Evolutionary conservation across 805 yeast genomes (phyloP), one percentile per base, ranked within the genome.

Genomic region (Blastobotrys peoriensis): DNA sequence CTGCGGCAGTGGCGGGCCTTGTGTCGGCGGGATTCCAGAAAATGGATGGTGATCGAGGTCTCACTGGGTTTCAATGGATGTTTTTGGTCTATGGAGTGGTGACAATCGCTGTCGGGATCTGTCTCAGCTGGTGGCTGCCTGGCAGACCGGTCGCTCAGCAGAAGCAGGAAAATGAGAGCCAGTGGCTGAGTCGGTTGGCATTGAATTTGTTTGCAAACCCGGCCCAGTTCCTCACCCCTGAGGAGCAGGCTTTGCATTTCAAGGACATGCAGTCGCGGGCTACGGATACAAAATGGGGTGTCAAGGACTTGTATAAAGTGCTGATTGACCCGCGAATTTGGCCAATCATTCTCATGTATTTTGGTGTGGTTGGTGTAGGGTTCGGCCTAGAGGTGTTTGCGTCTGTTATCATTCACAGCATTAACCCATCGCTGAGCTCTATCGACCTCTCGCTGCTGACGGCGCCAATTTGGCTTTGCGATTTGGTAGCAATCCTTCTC

Each of bases 311-410:
- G 23, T 55, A 63, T 35, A 61, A 59, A 5, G 74, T 86, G 34
- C 52, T 84, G 18, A 55, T 69, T 25, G 95, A 87, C 59, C 57
- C 73, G 37, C 71, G 93, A 51, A 69, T 82, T 35, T 86, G 89
- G 89, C 93, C 95, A 1, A 63, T 87, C 47, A 69, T 85, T 37
- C 69, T 86, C 65, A 86, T 86, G 95, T 86, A 86, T 65, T 87
- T 86, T 60, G 96, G 95, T 16, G 95, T 84, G 17, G 95, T 86
- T 20, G 96, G 95, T 38, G 78, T 86, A n/a, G 96, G 96, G 1
- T 81, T 74, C 57, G 96, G 95, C 25, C 67, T 86, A 40, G 88
- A 88, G 25, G 91, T 82, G 17, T 86, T 83, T 63, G 95, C 89
- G 3, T 81, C 95, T 3, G 79, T 91, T 5, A 76, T 86, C 53